These are phyloP conservation scores for Malassezia restricta DNA, from an alignment of 1,284 basidiomycete genomes.

Conservation along the genomic window DNA sequence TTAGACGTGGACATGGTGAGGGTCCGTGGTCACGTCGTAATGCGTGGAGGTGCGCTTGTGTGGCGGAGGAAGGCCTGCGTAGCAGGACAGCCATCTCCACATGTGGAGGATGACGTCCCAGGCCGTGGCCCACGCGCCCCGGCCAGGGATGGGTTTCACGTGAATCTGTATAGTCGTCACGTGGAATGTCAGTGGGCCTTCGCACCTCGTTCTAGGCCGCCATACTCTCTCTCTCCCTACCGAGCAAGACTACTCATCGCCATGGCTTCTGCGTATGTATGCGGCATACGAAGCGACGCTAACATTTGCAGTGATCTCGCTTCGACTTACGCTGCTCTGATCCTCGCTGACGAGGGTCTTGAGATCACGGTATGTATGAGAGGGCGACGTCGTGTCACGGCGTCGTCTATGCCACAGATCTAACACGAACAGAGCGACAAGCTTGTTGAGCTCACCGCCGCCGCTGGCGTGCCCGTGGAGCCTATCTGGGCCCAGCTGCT, in stretches of 20 bases:
- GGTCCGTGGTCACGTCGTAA: neutral
- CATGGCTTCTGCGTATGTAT: slow-evolving; percentile 16
- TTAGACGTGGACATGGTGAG: neutral
- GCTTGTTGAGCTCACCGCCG: slow-evolving; percentile 67
- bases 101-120: no score
- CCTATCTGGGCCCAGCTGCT: slow-evolving; percentile 94
- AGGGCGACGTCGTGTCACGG: neutral
- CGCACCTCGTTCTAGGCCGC: neutral
- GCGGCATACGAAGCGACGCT: neutral
- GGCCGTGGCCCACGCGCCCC: no score
- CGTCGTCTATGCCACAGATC: neutral
- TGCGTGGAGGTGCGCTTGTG: neutral
- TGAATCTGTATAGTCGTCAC: slow-evolving; percentile 17
- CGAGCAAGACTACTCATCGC: slow-evolving; percentile 9
- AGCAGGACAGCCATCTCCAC: neutral
- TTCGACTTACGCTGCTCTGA: slow-evolving; percentile 61
- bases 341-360: slow-evolving; percentile 80
- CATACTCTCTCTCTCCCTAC: neutral
- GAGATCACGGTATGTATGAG: slow-evolving; percentile 66
- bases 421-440: slow-evolving; percentile 63
- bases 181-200: neutral
- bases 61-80: neutral
- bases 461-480: slow-evolving; percentile 77
- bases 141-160: slow-evolving; percentile 4
- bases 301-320: slow-evolving; percentile 31